phyloP scores from a whole-genome alignment of 2,329 filamentous ascomycete species.

The Tympanopsis confertula region DNA sequence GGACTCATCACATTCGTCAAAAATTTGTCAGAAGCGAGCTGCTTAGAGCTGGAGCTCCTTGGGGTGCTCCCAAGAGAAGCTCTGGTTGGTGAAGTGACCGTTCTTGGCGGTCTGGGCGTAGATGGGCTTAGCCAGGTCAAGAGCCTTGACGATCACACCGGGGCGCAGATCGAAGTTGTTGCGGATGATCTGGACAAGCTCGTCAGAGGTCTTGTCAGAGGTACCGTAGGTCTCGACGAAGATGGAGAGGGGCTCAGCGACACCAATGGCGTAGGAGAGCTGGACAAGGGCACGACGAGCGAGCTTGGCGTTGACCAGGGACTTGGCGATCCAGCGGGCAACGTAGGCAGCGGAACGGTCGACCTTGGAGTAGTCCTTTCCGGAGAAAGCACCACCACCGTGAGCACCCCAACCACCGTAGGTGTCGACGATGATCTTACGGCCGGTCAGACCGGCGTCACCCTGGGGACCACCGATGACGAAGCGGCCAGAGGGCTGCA shows the following conservation, averaged over 20 bases:
- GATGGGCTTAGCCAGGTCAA: slow-evolving; percentile 89
- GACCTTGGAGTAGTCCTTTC: slow-evolving; percentile 99
- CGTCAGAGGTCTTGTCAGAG: slow-evolving; percentile 74
- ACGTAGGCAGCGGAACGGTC: slow-evolving; percentile 97
- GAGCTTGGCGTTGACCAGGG: slow-evolving; percentile 77
- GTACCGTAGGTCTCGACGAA: slow-evolving; percentile 98
- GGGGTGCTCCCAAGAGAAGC: slow-evolving; percentile 96
- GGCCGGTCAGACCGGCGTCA: slow-evolving; percentile 95
- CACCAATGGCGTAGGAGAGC: slow-evolving; percentile 98
- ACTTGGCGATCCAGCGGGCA: slow-evolving; percentile 98
- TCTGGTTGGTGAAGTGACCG: slow-evolving; percentile 98
- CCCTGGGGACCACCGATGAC: slow-evolving; percentile 98
- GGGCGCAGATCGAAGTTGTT: slow-evolving; percentile 96
- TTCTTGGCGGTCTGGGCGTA: slow-evolving; percentile 99
- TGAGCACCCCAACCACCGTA: slow-evolving; percentile 99
- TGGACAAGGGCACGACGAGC: slow-evolving; percentile 90
- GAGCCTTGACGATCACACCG: slow-evolving; percentile 96
- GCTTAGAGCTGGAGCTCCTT: slow-evolving; percentile 84
- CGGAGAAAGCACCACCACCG: slow-evolving; percentile 99
- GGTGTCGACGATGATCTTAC: slow-evolving; percentile 99
- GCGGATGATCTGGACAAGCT: slow-evolving; percentile 89
- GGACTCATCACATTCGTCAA: slow-evolving; percentile 5
- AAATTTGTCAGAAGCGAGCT: slow-evolving; percentile 5
- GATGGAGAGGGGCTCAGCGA: slow-evolving; percentile 92
- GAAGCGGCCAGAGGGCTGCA: slow-evolving; percentile 96